These are phyloP conservation scores for Ceratocystis colombiana DNA, from an alignment of 2,329 filamentous ascomycete genomes.

Conservation along the genomic window DNA sequence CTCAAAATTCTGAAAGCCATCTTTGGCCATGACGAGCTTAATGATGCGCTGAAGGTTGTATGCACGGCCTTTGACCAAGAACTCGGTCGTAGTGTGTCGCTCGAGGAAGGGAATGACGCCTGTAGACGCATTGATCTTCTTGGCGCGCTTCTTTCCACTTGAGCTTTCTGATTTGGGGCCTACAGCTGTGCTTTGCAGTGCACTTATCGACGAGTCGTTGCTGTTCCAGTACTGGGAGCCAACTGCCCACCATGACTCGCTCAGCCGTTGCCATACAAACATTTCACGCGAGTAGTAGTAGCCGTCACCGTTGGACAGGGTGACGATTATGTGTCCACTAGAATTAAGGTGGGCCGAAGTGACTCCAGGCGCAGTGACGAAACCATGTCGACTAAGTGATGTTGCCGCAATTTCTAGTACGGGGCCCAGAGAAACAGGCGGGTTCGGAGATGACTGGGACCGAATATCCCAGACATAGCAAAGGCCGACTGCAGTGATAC, in stretches of 20 bases:
- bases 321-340: constrained; percentile 75
- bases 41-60: constrained; percentile 86
- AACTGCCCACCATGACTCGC: constrained; percentile 95
- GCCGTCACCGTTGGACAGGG: constrained; percentile 86
- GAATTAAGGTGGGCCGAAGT: constrained; percentile 89
- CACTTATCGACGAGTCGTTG: constrained; percentile 78
- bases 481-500: constrained; percentile 77
- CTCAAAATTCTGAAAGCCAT: constrained; percentile 88
- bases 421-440: constrained; percentile 78
- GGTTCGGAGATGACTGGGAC: constrained; percentile 72
- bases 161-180: constrained; percentile 40
- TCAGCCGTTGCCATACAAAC: constrained; percentile 90
- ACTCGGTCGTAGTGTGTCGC: constrained; percentile 87
- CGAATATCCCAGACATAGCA: constrained; percentile 91
- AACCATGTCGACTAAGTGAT: constrained; percentile 61
- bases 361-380: constrained; percentile 70
- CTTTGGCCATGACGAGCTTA: constrained; percentile 75
- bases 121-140: constrained; percentile 59
- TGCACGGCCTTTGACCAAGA: constrained; percentile 79
- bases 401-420: constrained; percentile 79
- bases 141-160: constrained; percentile 39
- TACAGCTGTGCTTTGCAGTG: constrained; percentile 61
- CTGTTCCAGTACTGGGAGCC: constrained; percentile 99
- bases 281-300: constrained; percentile 79
- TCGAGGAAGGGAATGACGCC: constrained; percentile 91